A percentile compares a stretch with the other conserved stretches of the same genome.
Conservation (phyloP, 768 basidiomycete species). For the Arthromyces matolae region DNA sequence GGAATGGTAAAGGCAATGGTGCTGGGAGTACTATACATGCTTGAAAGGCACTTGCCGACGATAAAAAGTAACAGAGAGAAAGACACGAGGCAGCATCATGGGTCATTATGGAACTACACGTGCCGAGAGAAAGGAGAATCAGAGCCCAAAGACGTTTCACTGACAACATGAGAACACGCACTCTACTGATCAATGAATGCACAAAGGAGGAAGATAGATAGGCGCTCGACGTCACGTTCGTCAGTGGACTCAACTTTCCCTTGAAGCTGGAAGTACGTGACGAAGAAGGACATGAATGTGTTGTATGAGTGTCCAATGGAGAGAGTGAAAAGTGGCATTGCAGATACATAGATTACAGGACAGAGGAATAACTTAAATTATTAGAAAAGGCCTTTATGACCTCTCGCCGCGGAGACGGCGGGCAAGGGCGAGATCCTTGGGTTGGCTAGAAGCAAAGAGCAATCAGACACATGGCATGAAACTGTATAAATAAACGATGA, state of each 20-base stretch:
- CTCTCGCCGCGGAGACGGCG: slow-evolving; percentile 21
- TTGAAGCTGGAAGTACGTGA: too few species aligned
- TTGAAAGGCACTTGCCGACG: slow-evolving; percentile 13
- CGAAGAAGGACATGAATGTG: too few species aligned
- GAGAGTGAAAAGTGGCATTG: slow-evolving; percentile 3
- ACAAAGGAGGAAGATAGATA: neutral
- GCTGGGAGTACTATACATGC: slow-evolving; percentile 19
- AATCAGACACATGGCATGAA: neutral
- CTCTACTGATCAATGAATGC: neutral
- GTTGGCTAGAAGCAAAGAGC: slow-evolving; percentile 13
- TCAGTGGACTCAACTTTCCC: too few species aligned
- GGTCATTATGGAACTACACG: slow-evolving; percentile 25
- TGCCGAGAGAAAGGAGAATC: slow-evolving; percentile 12
- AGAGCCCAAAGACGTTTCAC: slow-evolving; percentile 15
- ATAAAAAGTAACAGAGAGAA: slow-evolving; percentile 20
- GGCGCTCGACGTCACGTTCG: neutral
- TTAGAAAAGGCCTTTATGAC: slow-evolving; percentile 8
- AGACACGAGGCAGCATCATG: slow-evolving; percentile 42
- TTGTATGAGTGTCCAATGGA: too few species aligned
- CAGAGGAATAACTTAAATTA: slow-evolving; percentile 8
- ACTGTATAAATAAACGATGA: neutral
- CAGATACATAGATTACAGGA: slow-evolving; percentile 12
- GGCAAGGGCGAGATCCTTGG: slow-evolving; percentile 20
- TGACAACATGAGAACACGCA: neutral
- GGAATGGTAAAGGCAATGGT: slow-evolving; percentile 12